Percentiles rank a stretch among this genome's conserved stretches.
Conservation (phyloP, 306 rosid species). For the Glycine latifolia region DNA sequence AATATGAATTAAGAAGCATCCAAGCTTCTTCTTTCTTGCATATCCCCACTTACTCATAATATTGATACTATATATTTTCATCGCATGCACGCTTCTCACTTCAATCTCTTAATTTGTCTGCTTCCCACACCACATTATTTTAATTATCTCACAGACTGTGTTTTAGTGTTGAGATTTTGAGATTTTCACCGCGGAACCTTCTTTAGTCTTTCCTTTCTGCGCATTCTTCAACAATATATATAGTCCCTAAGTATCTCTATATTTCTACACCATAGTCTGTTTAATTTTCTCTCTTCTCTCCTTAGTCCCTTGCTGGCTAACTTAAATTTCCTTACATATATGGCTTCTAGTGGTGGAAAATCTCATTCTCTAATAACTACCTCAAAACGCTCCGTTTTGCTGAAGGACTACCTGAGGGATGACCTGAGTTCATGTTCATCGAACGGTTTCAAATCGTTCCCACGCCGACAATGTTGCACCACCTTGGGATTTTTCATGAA, state of each 20-base stretch:
- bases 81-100: background rate
- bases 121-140: constrained; percentile 4
- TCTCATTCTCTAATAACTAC: constrained; percentile 20
- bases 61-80: background rate
- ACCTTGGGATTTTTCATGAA: constrained; percentile 38
- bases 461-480: constrained; percentile 79
- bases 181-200: constrained; percentile 50
- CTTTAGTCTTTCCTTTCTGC: constrained; percentile 31
- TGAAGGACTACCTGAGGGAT: constrained; percentile 76
- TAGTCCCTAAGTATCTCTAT: background rate
- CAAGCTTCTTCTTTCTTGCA: constrained; percentile 49
- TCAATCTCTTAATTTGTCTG: constrained; percentile 34
- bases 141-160: background rate
- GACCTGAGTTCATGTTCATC: constrained; percentile 85
- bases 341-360: constrained; percentile 48
- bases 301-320: background rate
- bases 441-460: constrained; percentile 78
- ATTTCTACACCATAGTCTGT: constrained; percentile 4
- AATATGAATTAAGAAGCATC: constrained; percentile 50
- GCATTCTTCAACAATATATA: constrained; percentile 29
- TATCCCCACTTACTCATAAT: background rate
- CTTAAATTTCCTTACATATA: constrained; percentile 11
- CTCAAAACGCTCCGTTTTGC: constrained; percentile 50
- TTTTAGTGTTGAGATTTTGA: constrained; percentile 37
- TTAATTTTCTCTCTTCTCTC: background rate